A percentile compares a stretch with the other conserved stretches of the same genome.
These are phyloP conservation scores for Sporothrix euskadiensis DNA, from an alignment of 2,329 filamentous ascomycete species.

Conservation along the genomic window DNA sequence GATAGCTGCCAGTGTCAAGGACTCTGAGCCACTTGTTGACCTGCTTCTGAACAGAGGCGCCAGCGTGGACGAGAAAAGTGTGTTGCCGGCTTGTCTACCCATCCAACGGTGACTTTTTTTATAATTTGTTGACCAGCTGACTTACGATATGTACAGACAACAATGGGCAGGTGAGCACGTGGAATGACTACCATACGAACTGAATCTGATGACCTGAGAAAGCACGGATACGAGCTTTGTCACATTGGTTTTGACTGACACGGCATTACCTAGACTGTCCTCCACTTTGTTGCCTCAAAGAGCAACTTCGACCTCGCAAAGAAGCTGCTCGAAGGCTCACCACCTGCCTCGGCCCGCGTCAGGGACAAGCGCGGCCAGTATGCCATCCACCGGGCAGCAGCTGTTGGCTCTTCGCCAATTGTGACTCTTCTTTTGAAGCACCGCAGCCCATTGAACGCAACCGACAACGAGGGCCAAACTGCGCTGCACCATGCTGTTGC, in stretches of 20 bases:
- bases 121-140: too few relatives aligned
- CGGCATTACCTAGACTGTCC: slow-evolving; percentile 62
- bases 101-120: slow-evolving; percentile 30
- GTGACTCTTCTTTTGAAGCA: slow-evolving; percentile 75
- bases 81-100: slow-evolving; percentile 26
- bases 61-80: slow-evolving; percentile 72
- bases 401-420: slow-evolving; percentile 85
- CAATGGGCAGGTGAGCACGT: slow-evolving; percentile 59
- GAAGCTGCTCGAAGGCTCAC: slow-evolving; percentile 70
- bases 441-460: slow-evolving; percentile 77
- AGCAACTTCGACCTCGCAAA: slow-evolving; percentile 79
- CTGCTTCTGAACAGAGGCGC: slow-evolving; percentile 69
- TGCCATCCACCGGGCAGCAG: slow-evolving; percentile 86
- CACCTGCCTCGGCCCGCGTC: slow-evolving; percentile 70
- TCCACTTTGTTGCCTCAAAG: slow-evolving; percentile 93
- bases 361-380: slow-evolving; percentile 89
- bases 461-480: slow-evolving; percentile 80
- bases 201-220: background rate
- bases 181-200: background rate
- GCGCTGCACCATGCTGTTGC: slow-evolving; percentile 85
- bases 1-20: slow-evolving; percentile 75
- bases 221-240: background rate
- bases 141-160: background rate
- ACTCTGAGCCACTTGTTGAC: slow-evolving; percentile 67
- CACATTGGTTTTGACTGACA: background rate